Conservation (phyloP, 2,329 filamentous ascomycete genomes). For the Claviceps sp. region DNA sequence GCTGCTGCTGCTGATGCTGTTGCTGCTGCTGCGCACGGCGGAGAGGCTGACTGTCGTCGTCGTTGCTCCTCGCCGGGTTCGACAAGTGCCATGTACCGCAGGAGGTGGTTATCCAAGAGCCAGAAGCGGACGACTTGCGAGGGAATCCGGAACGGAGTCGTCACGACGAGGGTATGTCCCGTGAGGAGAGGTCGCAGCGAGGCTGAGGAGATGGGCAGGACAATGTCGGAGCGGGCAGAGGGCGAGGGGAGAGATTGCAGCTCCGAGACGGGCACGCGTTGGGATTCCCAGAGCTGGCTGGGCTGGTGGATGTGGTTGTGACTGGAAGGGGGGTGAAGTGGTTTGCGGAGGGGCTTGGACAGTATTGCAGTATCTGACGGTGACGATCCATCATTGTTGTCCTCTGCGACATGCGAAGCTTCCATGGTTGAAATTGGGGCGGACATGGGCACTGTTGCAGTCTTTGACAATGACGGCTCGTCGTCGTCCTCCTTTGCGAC, state of each 20-base stretch:
- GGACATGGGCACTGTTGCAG: neutral
- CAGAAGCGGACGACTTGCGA: slow-evolving; percentile 44
- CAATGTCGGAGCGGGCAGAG: slow-evolving; percentile 37
- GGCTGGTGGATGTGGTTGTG: slow-evolving; percentile 7
- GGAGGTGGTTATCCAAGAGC: slow-evolving; percentile 41
- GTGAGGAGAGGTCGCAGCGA: slow-evolving; percentile 35
- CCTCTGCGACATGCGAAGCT: neutral
- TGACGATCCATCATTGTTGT: neutral
- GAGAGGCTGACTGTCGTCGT: slow-evolving; percentile 16
- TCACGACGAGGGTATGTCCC: slow-evolving; percentile 40
- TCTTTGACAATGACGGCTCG: neutral
- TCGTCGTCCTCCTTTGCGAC: neutral
- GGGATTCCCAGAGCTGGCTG: slow-evolving; percentile 24
- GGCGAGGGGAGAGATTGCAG: slow-evolving; percentile 35
- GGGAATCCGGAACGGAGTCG: slow-evolving; percentile 42
- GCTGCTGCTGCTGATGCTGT: neutral
- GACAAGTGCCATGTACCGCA: slow-evolving; percentile 47
- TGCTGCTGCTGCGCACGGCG: slow-evolving; percentile 8
- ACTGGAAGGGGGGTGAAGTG: slow-evolving; percentile 13
- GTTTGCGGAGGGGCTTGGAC: slow-evolving; percentile 13
- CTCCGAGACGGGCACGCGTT: slow-evolving; percentile 36
- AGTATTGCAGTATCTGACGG: neutral
- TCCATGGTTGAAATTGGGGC: neutral
- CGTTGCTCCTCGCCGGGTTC: slow-evolving; percentile 23
- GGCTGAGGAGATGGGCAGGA: slow-evolving; percentile 35